Base-by-base conservation (phyloP, 331 rosid genomes). In the Quercus lobata region DNA sequence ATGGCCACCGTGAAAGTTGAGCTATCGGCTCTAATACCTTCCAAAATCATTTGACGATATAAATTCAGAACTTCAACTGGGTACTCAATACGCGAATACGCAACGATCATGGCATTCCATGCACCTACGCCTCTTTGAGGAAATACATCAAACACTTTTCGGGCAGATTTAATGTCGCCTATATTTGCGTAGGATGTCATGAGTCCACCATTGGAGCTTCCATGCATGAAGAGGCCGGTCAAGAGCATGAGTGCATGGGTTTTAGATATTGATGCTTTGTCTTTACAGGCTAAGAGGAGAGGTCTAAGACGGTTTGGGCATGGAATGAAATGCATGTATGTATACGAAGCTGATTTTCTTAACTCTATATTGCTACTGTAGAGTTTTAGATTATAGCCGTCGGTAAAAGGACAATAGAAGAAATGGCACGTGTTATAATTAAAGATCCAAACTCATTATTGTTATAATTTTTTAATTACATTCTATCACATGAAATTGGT, bases 91-190 rank as follows among this genome's bases (percentile, higher is more conserved):
- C 78, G 86, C 71, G 83, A 86, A 60, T 86, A 85, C 0, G 85
- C 83, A 35, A 79, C 24, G 74, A 83, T 65, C 80, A 85, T 79
- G 75, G 89, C 79, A 24, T 88, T 88, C 88, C 91, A 83, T 14
- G 69, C 80, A 73, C 74, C 63, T 2, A 81, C 10, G 5, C 73
- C 58, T 83, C 83, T n/a, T 21, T 76, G 86, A 73, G 85, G 62
- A 73, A 56, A 27, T 81, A 34, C 24, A 22, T 88, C 81, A 4
- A 88, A 88, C 78, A 85, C 29, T n/a, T 81, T 76, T 55, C 86
- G 81, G 60, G 89, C 91, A 3, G 65, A 57, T 1, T 11, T 29
- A 18, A 32, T 63, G 55, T 76, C 80, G 22, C 76, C 83, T 53
- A 76, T 27, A 10, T 81, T 58, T 5, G 76, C 80, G 10, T 79